Conservation (phyloP, 441 rosid genomes). For the Pelargonium exstipulatum region DNA sequence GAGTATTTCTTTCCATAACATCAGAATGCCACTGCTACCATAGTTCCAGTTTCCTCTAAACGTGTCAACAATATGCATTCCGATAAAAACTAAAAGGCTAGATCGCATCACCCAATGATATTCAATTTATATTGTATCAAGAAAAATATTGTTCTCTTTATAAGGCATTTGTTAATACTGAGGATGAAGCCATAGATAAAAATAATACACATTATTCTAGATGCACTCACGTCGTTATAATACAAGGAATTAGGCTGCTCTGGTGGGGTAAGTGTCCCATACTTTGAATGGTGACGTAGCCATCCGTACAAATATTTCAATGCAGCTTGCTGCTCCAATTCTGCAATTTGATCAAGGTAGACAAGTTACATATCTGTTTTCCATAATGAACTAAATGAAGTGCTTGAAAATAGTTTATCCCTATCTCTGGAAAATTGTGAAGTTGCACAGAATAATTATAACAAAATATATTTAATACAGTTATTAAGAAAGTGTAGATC, state of each 20-base stretch:
- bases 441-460: not conserved
- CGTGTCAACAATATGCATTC: not conserved
- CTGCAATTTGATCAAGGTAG: slow-evolving; percentile 37
- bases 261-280: slow-evolving; percentile 61
- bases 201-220: not conserved
- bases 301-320: slow-evolving; percentile 88
- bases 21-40: not conserved
- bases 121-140: slow-evolving; percentile 3
- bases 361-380: slow-evolving; percentile 8
- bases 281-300: slow-evolving; percentile 80
- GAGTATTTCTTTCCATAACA: not conserved
- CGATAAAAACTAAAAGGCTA: not conserved
- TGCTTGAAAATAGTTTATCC: slow-evolving; percentile 8
- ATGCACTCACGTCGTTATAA: slow-evolving; percentile 73
- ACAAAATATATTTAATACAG: not conserved
- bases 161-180: slow-evolving; percentile 12
- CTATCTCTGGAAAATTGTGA: not conserved
- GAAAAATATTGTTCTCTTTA: slow-evolving; percentile 1
- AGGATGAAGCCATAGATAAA: slow-evolving; percentile 5
- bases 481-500: not conserved
- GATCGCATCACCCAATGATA: not conserved
- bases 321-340: slow-evolving; percentile 92
- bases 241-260: slow-evolving; percentile 60
- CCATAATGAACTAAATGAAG: slow-evolving; percentile 1
- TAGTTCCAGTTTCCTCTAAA: not conserved